Percentiles rank a stretch among this genome's conserved stretches.
Evolutionary conservation across 1,284 basidiomycete species (phyloP).

Genomic region (Puccinia polysora): DNA sequence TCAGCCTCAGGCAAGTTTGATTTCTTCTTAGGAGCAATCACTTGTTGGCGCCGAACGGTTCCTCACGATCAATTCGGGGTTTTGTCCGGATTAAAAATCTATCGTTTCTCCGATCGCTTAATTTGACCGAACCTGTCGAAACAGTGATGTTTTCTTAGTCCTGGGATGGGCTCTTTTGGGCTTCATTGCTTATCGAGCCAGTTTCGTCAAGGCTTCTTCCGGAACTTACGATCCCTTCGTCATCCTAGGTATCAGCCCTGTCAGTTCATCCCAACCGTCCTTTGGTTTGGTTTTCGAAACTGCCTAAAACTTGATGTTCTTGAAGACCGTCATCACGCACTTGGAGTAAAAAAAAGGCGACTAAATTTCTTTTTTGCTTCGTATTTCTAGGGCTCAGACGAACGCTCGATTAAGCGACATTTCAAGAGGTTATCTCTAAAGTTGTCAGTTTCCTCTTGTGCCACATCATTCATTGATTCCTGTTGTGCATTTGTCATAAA

Average conservation of each 20-base stretch:
- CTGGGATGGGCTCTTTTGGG: slow-evolving; percentile 72
- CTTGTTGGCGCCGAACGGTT: no score
- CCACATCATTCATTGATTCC: not conserved
- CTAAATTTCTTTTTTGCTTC: not conserved
- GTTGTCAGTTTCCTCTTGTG: slow-evolving; percentile 64
- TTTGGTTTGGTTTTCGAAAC: not conserved
- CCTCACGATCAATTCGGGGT: no score
- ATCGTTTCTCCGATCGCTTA: slow-evolving; percentile 41
- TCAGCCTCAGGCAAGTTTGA: slow-evolving; percentile 23
- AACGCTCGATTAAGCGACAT: slow-evolving; percentile 93
- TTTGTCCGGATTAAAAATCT: slow-evolving; percentile 46
- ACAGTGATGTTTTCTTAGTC: slow-evolving; percentile 59
- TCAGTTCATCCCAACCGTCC: slow-evolving; percentile 52
- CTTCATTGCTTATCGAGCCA: slow-evolving; percentile 65
- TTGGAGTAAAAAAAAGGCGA: no score
- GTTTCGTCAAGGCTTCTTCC: slow-evolving; percentile 60
- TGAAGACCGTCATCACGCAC: no score
- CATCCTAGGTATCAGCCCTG: slow-evolving; percentile 76
- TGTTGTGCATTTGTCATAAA: slow-evolving; percentile 36
- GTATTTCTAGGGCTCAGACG: slow-evolving; percentile 59
- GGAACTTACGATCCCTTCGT: slow-evolving; percentile 85
- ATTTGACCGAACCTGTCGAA: slow-evolving; percentile 31
- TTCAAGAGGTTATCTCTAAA: slow-evolving; percentile 88
- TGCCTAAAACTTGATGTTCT: not conserved
- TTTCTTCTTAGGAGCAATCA: no score